These are phyloP conservation scores for Vitis hybrid DNA, from an alignment of 177 flowering plant species.

Conservation along the genomic window DNA sequence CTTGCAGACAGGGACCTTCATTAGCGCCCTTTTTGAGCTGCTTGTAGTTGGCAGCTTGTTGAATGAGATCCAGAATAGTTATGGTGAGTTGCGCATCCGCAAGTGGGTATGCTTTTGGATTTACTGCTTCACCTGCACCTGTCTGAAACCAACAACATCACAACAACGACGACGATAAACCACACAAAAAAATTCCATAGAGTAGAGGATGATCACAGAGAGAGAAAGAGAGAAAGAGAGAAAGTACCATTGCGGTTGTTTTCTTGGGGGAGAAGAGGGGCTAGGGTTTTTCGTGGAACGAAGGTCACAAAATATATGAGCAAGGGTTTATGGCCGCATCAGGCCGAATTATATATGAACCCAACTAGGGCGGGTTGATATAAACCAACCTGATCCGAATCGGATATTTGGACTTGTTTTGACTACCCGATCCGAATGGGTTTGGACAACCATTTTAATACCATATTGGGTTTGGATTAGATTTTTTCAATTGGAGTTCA, in stretches of 20 bases:
- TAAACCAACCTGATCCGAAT: too few species aligned
- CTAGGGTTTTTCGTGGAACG: conserved; percentile 19
- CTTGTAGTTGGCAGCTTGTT: conserved; percentile 72
- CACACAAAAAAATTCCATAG: background rate
- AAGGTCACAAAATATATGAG: background rate
- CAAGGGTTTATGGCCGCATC: background rate
- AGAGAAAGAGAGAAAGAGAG: background rate
- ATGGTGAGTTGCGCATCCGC: conserved; percentile 67
- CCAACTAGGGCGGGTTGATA: too few species aligned
- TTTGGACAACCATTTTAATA: too few species aligned
- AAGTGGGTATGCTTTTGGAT: conserved; percentile 77
- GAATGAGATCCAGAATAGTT: conserved; percentile 62
- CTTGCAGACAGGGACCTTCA: conserved; percentile 46
- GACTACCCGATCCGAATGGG: too few species aligned
- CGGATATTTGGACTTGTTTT: too few species aligned
- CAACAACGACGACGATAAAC: background rate
- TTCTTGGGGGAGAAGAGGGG: conserved; percentile 2
- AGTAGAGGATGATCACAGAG: background rate
- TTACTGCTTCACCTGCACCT: conserved; percentile 74
- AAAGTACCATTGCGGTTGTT: conserved; percentile 19
- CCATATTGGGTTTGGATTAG: too few species aligned
- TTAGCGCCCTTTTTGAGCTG: conserved; percentile 85
- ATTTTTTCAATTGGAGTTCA: too few species aligned
- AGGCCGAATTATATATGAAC: too few species aligned
- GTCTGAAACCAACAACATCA: conserved; percentile 28